Evolutionary conservation across 371 early-diverging fungal genomes (phyloP).

Genomic region (Mucor sp.): DNA sequence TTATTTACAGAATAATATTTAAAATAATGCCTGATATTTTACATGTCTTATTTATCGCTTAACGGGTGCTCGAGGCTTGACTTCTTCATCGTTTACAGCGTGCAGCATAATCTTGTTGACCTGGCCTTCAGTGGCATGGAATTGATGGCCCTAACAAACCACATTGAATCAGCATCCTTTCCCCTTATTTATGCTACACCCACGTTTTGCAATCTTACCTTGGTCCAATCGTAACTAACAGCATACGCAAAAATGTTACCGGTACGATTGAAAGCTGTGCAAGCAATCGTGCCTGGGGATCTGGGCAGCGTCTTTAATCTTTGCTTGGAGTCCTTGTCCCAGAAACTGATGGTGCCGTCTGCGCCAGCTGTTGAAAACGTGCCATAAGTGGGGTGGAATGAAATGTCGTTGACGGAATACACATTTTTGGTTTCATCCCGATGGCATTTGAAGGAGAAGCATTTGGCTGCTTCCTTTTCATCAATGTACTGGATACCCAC

Average conservation of each 20-base stretch:
- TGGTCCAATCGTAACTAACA: slow-evolving; percentile 96
- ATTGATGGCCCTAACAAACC: slow-evolving; percentile 20
- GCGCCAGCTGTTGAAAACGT: slow-evolving; percentile 91
- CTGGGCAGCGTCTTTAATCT: slow-evolving; percentile 69
- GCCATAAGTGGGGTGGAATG: slow-evolving; percentile 87
- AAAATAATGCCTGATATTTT: background rate
- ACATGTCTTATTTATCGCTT: slow-evolving; percentile 8
- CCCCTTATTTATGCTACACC: background rate
- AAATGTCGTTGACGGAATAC: slow-evolving; percentile 80
- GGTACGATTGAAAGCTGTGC: slow-evolving; percentile 81
- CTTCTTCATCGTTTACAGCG: slow-evolving; percentile 26
- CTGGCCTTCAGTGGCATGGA: slow-evolving; percentile 31
- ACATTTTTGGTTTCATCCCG: slow-evolving; percentile 75
- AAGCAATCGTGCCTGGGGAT: slow-evolving; percentile 69
- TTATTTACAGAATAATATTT: slow-evolving; percentile 1
- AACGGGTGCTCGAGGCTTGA: slow-evolving; percentile 47
- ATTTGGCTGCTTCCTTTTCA: slow-evolving; percentile 69
- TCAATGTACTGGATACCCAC: slow-evolving; percentile 89
- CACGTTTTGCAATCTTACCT: slow-evolving; percentile 50
- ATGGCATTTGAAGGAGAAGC: slow-evolving; percentile 95
- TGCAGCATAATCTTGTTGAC: slow-evolving; percentile 33
- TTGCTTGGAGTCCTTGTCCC: slow-evolving; percentile 92
- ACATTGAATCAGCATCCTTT: background rate
- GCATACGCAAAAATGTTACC: slow-evolving; percentile 95
- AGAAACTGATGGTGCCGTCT: slow-evolving; percentile 89